Conservation (phyloP, 176 grass and related monocot genomes). For the Bothriochloa decipiens region DNA sequence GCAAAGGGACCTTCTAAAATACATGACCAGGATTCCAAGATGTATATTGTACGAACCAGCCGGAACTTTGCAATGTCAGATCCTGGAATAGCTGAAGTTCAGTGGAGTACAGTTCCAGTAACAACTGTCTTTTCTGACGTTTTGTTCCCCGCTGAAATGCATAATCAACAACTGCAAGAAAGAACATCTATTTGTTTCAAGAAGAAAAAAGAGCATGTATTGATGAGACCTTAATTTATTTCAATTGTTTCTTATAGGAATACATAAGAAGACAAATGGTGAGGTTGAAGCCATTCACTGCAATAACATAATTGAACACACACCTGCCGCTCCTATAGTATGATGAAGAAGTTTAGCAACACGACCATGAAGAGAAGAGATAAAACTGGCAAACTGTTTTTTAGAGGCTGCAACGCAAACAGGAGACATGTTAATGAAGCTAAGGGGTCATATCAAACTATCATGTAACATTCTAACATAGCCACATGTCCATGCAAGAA, state of each 20-base stretch:
- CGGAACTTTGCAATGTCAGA: slow-evolving; percentile 66
- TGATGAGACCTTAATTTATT: slow-evolving; percentile 19
- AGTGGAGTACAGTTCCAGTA: slow-evolving; percentile 91
- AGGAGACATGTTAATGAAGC: slow-evolving; percentile 37
- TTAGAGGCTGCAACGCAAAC: slow-evolving; percentile 64
- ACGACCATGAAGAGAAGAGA: slow-evolving; percentile 87
- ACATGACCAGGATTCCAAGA: neutral
- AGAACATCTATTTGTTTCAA: neutral
- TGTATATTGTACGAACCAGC: slow-evolving; percentile 46
- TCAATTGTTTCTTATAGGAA: slow-evolving; percentile 24
- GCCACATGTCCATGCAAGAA: neutral
- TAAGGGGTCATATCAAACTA: slow-evolving; percentile 6
- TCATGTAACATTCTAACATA: slow-evolving; percentile 9
- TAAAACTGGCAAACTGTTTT: slow-evolving; percentile 83
- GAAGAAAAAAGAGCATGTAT: slow-evolving; percentile 21
- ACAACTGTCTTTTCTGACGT: slow-evolving; percentile 73
- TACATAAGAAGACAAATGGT: neutral
- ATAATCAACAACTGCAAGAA: slow-evolving; percentile 79
- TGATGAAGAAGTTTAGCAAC: slow-evolving; percentile 79
- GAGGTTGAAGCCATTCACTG: neutral
- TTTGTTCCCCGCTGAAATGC: slow-evolving; percentile 65
- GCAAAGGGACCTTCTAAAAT: neutral
- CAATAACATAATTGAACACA: slow-evolving; percentile 33
- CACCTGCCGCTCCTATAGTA: slow-evolving; percentile 75
- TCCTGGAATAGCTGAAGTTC: slow-evolving; percentile 94